phyloP scores from a whole-genome alignment of 208 protist species.

The Leishmania gerbilli region DNA sequence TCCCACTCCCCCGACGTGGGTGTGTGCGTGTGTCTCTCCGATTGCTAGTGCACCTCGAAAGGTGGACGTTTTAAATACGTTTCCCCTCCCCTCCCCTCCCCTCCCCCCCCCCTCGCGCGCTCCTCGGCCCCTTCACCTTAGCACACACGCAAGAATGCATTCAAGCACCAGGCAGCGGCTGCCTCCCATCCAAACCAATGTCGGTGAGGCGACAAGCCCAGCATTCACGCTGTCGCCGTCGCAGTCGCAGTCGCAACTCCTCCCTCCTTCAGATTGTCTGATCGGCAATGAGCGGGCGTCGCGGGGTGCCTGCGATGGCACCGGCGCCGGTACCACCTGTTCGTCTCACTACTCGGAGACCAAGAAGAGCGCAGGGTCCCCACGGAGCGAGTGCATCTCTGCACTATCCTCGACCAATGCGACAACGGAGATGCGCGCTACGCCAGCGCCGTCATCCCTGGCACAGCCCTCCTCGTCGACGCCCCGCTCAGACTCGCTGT shows the following conservation, averaged over 20 bases:
- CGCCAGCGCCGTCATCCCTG: background rate
- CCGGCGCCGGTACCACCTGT: background rate
- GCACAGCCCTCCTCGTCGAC: background rate
- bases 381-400: background rate
- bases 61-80: background rate
- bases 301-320: background rate
- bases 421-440: background rate
- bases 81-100: background rate
- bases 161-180: background rate
- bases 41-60: background rate
- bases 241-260: background rate
- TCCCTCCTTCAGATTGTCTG: background rate
- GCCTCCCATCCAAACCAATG: background rate
- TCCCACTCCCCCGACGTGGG: no score
- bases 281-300: background rate
- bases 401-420: background rate
- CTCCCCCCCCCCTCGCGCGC: no score
- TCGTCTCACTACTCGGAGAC: background rate
- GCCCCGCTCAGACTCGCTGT: constrained; percentile 1
- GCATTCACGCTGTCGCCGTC: background rate
- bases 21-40: background rate
- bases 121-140: background rate
- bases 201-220: background rate
- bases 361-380: background rate
- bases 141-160: background rate